Percentiles rank a stretch among this genome's conserved stretches.
Evolutionary conservation across 768 basidiomycete species (phyloP).

Genomic region (Calvatia gigantea): DNA sequence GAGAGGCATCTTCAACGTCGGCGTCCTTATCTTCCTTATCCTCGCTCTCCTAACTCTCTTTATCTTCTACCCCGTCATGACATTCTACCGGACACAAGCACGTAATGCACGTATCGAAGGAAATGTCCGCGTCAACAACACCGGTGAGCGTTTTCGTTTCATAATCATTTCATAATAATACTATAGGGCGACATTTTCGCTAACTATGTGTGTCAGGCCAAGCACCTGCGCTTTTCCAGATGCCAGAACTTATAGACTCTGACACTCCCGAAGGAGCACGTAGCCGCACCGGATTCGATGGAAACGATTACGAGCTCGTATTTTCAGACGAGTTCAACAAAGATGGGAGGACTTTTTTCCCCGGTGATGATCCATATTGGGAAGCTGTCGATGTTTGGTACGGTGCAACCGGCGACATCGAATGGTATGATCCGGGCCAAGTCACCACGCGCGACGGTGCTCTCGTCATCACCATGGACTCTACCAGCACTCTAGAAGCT

Average conservation of each 20-base stretch:
- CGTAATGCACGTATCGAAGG: constrained; percentile 49
- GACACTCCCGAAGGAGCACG: constrained; percentile 61
- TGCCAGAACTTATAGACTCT: constrained; percentile 64
- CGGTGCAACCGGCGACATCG: constrained; percentile 61
- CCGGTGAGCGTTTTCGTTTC: constrained; percentile 21
- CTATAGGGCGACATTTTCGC: too few species aligned
- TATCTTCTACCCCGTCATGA: constrained; percentile 73
- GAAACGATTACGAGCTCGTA: constrained; percentile 61
- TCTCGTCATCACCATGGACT: constrained; percentile 70
- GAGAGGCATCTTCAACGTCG: constrained; percentile 60
- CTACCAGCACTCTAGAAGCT: constrained; percentile 23
- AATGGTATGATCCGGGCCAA: constrained; percentile 74
- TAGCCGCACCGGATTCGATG: constrained; percentile 70
- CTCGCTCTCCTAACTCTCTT: constrained; percentile 67
- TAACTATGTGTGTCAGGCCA: constrained; percentile 62
- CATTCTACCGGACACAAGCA: constrained; percentile 39
- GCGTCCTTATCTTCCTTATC: constrained; percentile 62
- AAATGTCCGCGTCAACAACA: constrained; percentile 64
- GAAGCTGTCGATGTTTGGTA: constrained; percentile 76
- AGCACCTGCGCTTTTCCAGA: constrained; percentile 50
- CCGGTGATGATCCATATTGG: constrained; percentile 66
- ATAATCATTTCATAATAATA: neutral
- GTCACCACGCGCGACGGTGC: constrained; percentile 63
- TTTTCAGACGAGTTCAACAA: constrained; percentile 78
- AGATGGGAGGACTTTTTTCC: constrained; percentile 62